Base-by-base conservation (phyloP, 2,329 filamentous ascomycete genomes). In the Elsinoe perseae region DNA sequence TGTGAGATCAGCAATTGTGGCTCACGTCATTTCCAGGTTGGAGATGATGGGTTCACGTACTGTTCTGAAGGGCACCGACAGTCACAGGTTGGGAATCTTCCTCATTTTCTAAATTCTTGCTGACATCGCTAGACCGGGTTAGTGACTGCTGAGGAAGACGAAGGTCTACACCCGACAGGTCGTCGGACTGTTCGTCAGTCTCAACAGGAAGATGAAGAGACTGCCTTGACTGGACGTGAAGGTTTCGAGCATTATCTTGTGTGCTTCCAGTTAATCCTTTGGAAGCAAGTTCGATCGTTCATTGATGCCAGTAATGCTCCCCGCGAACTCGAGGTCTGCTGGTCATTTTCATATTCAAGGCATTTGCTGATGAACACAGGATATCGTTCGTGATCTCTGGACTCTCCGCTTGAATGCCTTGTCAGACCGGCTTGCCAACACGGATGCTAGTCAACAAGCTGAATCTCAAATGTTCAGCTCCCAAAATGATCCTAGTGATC, bases 321-420 rank as follows among this genome's bases (percentile, higher is more conserved):
- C 1, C 69, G 75, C 3, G 86, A 95, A 63, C 76, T 96, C 10
- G 89, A 95, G 75, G 84, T 81, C 62, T 48, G 60, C 36, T 43
- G 10, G 16, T 2, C 16, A 38, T 42, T 34, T 16, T 25, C 21
- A 48, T 40, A 23, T 16, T 12, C 18, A 23, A 16, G 20, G 32
- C 21, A 20, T 14, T 28, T 28, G 23, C 7, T 21, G 23, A 54
- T 56, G 43, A 21, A 62, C 50, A 61, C 23, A 79, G 74, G 64
- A 75, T 6, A 77, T 95, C 8, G 83, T 95, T 4, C 82, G 84
- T 58, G 90, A 95, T 67, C 78, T 98, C 12, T 98, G 93, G 92
- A 78, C 85, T 54, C 73, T 96, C 52, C 81, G 89, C 53, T 75
- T 90, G 34, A 77, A 80, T 50, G 78, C 76, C 46, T 73, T 88